Base-by-base conservation (phyloP, 495 filamentous ascomycete species). In the Wilcoxina mikolae region DNA sequence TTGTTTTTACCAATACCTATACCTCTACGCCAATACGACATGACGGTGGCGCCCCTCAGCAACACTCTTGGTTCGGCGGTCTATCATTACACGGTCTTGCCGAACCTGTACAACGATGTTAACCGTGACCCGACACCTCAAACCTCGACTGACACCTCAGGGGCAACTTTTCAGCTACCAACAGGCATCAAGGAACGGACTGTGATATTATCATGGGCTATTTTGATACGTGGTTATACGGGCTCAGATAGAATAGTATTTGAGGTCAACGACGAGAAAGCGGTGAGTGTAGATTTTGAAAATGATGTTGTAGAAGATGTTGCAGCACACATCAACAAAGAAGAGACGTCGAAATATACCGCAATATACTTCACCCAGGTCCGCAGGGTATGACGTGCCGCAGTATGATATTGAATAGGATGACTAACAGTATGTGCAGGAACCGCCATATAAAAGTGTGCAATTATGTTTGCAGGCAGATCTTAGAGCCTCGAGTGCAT, bases 161-260 rank as follows among this genome's bases (percentile, higher is more conserved):
- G 22, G 15, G n/a, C 15, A 12, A 15, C 18, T 2, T 48, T 59
- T 11, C 17, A 23, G 7, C 41, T 59, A 2, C 56, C 62, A 4
- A 18, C 3, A 29, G 45, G 38, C 26, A 51, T n/a, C 22, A 35
- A 47, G 4, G 44, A 50, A 23, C 61, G 72, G 31, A 35, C 60
- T 0, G 26, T 71, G 11, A 61, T 69, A 4, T 41, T 69, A 33
- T 64, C 68, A 33, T 75, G 73, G 73, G 70, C 71, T 17, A 12
- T 51, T 24, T 52, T 74, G 9, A 60, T 75, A 22, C 66, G 60
- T 24, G 67, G 69, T 12, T 73, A 70, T 38, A 69, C 67, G 2
- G 61, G 60, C 15, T 60, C 67, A 15, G 67, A 70, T 23, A 56
- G 53, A 15, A 64, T 67, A 11, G 61, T 68, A 15, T 75, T 75